phyloP scores from a whole-genome alignment of 441 rosid genomes.

The Adansonia gregorii region DNA sequence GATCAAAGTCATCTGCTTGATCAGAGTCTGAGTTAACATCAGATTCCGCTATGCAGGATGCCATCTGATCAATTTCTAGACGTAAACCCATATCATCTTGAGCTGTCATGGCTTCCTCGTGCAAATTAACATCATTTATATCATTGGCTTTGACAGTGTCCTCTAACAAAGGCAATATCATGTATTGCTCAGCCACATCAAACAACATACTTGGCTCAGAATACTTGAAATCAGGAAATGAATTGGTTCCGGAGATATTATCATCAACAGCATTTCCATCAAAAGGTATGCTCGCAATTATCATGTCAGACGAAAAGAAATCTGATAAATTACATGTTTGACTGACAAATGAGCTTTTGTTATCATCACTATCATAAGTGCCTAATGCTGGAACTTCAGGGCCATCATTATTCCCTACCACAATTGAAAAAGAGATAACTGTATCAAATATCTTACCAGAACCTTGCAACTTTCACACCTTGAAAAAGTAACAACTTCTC shows the following conservation, averaged over 20 bases:
- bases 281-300: slow-evolving; percentile 68
- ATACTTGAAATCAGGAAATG: slow-evolving; percentile 65
- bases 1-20: slow-evolving; percentile 74
- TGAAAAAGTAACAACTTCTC: neutral
- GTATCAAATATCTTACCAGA: slow-evolving; percentile 17
- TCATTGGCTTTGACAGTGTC: slow-evolving; percentile 55
- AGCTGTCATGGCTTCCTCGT: slow-evolving; percentile 47
- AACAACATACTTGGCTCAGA: slow-evolving; percentile 60
- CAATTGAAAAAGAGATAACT: slow-evolving; percentile 18
- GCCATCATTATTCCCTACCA: slow-evolving; percentile 45
- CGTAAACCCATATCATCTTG: slow-evolving; percentile 58
- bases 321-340: slow-evolving; percentile 80
- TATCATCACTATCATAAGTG: slow-evolving; percentile 55
- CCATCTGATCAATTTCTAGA: slow-evolving; percentile 65
- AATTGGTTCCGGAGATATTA: slow-evolving; percentile 47
- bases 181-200: slow-evolving; percentile 69
- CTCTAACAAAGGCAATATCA: slow-evolving; percentile 79
- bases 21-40: slow-evolving; percentile 56
- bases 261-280: slow-evolving; percentile 59
- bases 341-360: slow-evolving; percentile 51
- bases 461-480: slow-evolving; percentile 12
- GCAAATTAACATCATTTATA: slow-evolving; percentile 47
- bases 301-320: slow-evolving; percentile 79
- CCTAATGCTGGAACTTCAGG: slow-evolving; percentile 51
- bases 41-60: slow-evolving; percentile 51